Base-by-base conservation (phyloP, 2,329 filamentous ascomycete genomes). In the Fusarium sp. region DNA sequence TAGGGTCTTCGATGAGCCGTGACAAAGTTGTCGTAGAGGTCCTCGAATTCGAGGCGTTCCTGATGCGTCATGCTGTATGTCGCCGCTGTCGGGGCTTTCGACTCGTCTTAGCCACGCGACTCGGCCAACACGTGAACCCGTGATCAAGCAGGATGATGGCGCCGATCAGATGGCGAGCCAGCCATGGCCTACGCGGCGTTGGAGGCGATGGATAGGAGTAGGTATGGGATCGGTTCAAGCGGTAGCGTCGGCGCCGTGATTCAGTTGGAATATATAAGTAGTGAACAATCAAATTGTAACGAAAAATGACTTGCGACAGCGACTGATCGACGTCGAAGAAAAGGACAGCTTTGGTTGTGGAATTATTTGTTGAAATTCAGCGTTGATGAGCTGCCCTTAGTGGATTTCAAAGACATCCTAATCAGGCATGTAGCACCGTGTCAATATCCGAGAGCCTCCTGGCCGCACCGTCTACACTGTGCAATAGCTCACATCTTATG, bases 11-110 rank as follows among this genome's bases (percentile, higher is more conserved):
- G 81, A 73, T 78, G 77, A 66, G 80, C 82, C 50, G 72, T 74
- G 71, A 82, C 78, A 67, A 79, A 80, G 73, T 80, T 79, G 78
- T 83, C 79, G 77, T 83, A 82, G 65, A 82, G 82, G 59, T 72
- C 78, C 45, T 79, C 78, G 74, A 82, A 81, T 56, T 78, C 74
- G 66, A 75, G 70, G 70, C 47, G 27, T 52, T 80, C 72, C 74
- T 78, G 78, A 71, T 78, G 77, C 80, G 73, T 82, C 82, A 83
- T 83, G 72, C 80, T 76, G 70, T 67, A 75, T 62, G 63, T 73
- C 67, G 58, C 65, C 61, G 61, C 45, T 64, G 60, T 68, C 64
- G 56, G 57, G 67, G 64, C 62, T 75, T 60, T 75, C 67, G 64
- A 62, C 61, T 62, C 62, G 69, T 74, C 58, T 63, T 74, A 76